Evolutionary conservation across 805 yeast genomes (phyloP).

Genomic region (Lachancea lanzarotensis): DNA sequence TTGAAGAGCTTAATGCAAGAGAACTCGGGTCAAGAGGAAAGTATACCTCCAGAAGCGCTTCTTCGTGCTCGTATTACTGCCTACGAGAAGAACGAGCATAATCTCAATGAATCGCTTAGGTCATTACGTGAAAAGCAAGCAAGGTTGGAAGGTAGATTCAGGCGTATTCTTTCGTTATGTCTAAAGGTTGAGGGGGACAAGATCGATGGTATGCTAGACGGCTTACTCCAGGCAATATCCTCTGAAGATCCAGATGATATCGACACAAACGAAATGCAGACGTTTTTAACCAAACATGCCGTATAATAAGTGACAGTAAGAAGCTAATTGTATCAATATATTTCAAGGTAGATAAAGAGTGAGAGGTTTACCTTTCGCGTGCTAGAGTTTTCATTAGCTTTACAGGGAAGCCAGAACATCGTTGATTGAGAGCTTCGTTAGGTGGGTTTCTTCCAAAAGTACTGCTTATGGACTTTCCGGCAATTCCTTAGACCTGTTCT

Average conservation of each 20-base stretch:
- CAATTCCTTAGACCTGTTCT: constrained; percentile 78
- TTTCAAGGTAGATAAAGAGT: background rate
- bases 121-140: constrained; percentile 48
- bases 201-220: constrained; percentile 77
- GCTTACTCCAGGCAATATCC: constrained; percentile 83
- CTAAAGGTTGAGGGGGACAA: constrained; percentile 78
- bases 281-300: constrained; percentile 47
- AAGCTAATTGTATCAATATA: background rate
- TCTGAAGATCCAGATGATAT: constrained; percentile 65
- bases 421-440: constrained; percentile 11
- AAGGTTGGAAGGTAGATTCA: constrained; percentile 67
- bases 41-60: constrained; percentile 36
- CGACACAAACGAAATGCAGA: constrained; percentile 44
- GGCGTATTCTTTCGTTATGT: constrained; percentile 82
- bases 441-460: constrained; percentile 43
- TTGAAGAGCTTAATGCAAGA: constrained; percentile 19
- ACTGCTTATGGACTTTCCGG: constrained; percentile 85
- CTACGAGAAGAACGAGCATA: constrained; percentile 61
- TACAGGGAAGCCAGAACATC: too few species aligned
- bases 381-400: too few species aligned
- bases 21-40: constrained; percentile 14
- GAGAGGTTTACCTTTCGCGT: background rate
- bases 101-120: constrained; percentile 46
- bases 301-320: constrained; percentile 10
- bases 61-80: constrained; percentile 76